Evolutionary conservation across 148 eudicot genomes (phyloP).

Genomic region (Rhododendron simsii): DNA sequence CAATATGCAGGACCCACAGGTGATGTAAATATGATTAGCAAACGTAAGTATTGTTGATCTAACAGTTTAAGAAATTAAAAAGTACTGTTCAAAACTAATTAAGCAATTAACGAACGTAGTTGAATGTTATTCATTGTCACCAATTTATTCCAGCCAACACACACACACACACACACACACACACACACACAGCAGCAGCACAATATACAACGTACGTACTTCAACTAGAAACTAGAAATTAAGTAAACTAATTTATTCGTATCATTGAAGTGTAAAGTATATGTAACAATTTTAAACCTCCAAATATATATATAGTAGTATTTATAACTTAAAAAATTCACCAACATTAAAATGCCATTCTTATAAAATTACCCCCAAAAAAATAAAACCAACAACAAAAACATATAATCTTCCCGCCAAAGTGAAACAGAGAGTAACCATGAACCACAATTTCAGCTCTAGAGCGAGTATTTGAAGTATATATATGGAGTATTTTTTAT

Average conservation of each 20-base stretch:
- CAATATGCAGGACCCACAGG: no score
- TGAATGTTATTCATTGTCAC: no score
- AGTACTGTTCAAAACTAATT: no score
- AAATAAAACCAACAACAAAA: neutral
- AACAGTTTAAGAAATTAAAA: no score
- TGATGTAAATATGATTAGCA: no score
- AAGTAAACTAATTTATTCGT: neutral
- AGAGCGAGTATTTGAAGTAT: no score
- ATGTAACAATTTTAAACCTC: neutral
- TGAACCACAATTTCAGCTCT: neutral
- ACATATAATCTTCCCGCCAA: neutral
- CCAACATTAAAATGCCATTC: neutral
- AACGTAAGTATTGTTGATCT: no score
- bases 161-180: no score
- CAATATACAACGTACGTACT: neutral
- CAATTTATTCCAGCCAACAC: neutral
- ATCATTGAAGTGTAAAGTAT: neutral
- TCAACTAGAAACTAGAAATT: neutral
- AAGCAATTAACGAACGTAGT: no score
- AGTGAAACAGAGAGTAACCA: neutral
- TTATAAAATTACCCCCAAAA: neutral
- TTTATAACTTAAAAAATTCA: neutral
- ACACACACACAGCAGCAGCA: neutral
- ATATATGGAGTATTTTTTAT: neutral
- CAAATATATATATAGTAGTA: neutral